These are phyloP conservation scores for Aspergillus hancockii DNA, from an alignment of 495 filamentous ascomycete genomes.

Conservation along the genomic window DNA sequence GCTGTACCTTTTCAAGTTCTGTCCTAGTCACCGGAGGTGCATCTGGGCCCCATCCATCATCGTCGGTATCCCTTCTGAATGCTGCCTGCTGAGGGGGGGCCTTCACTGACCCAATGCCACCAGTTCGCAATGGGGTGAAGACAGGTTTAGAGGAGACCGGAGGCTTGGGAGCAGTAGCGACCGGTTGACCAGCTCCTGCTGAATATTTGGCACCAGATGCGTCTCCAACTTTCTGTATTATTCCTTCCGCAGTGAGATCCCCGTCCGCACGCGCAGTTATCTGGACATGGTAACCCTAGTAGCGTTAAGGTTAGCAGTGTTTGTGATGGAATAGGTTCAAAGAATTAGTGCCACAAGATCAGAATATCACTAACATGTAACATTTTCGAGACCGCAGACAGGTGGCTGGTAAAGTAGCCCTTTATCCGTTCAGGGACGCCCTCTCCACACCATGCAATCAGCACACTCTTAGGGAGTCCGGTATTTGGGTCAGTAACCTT, in stretches of 20 bases:
- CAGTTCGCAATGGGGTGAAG: conserved; percentile 78
- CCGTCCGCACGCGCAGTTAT: conserved; percentile 88
- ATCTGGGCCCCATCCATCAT: conserved; percentile 95
- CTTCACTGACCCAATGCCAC: conserved; percentile 57
- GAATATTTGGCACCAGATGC: conserved; percentile 95
- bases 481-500: conserved; percentile 96
- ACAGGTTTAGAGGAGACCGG: conserved; percentile 82
- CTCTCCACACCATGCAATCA: conserved; percentile 97
- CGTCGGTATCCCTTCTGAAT: conserved; percentile 53
- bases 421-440: conserved; percentile 98
- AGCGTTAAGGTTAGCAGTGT: conserved; percentile 19
- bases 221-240: conserved; percentile 93
- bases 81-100: conserved; percentile 44
- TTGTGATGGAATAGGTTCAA: conserved; percentile 4
- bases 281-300: conserved; percentile 91
- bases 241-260: conserved; percentile 82
- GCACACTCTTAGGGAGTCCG: conserved; percentile 83
- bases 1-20: conserved; percentile 87
- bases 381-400: conserved; percentile 83
- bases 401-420: conserved; percentile 95
- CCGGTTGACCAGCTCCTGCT: conserved; percentile 53
- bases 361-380: conserved; percentile 62
- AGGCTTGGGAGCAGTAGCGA: conserved; percentile 58
- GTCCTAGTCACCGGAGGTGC: conserved; percentile 84
- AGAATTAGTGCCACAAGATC: not conserved